These are phyloP conservation scores for Pseudisothecium myosuroides DNA, from an alignment of 225 moss, liverwort and hornwort genomes.

Conservation along the genomic window DNA sequence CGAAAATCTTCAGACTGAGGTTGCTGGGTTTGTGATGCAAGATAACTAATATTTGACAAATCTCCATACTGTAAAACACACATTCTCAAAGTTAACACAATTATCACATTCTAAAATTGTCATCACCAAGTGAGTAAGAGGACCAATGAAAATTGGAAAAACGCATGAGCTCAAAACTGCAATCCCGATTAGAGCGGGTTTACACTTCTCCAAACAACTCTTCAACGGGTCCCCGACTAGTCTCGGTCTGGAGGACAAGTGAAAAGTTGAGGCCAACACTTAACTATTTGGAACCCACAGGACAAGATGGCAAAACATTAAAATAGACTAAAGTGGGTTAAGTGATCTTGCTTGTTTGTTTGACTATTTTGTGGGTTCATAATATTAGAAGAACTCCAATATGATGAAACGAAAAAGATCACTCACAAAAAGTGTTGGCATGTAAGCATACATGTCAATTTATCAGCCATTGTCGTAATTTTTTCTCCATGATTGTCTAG, in stretches of 20 bases:
- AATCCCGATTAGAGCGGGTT: neutral
- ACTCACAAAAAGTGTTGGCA: neutral
- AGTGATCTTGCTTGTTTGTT: neutral
- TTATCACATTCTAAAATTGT: neutral
- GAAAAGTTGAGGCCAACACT: neutral
- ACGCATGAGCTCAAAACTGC: neutral
- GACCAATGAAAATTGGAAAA: neutral
- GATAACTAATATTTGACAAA: constrained; percentile 7
- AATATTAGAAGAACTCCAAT: neutral
- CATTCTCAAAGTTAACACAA: neutral
- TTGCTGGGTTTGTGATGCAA: constrained; percentile 11
- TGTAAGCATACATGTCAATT: neutral
- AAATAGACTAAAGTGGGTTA: neutral
- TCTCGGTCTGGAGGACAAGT: neutral
- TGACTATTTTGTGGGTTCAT: neutral
- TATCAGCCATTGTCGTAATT: neutral
- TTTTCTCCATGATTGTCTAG: neutral
- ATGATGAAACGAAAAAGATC: neutral
- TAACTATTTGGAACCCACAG: neutral
- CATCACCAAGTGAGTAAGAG: neutral
- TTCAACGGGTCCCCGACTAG: neutral
- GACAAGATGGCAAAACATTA: neutral
- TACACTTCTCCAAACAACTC: neutral
- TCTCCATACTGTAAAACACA: constrained; percentile 14
- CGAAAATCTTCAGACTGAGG: constrained; percentile 16